phyloP scores from a whole-genome alignment of 805 yeast species.

The Candida morakotiae region DNA sequence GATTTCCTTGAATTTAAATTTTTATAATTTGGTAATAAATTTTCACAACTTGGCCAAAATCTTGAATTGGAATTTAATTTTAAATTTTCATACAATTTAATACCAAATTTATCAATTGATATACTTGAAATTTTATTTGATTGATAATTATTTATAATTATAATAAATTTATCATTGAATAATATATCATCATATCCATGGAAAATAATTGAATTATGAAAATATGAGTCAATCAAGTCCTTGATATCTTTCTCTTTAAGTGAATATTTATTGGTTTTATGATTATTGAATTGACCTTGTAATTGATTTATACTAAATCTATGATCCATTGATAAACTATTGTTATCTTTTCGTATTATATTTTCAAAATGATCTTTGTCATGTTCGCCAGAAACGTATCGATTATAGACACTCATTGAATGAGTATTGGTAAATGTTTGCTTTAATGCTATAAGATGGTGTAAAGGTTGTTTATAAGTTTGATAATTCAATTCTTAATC shows the following conservation, averaged over 20 bases:
- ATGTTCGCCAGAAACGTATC: constrained; percentile 37
- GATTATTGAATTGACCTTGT: constrained; percentile 14
- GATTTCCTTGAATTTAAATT: constrained; percentile 64
- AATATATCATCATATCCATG: constrained; percentile 49
- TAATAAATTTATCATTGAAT: constrained; percentile 43
- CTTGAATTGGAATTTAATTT: constrained; percentile 58
- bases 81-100: constrained; percentile 53
- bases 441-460: too few species aligned
- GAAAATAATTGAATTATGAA: constrained; percentile 50
- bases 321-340: background rate
- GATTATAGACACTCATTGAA: constrained; percentile 34
- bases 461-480: too few species aligned
- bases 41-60: constrained; percentile 76
- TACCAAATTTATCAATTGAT: constrained; percentile 63
- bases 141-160: constrained; percentile 47
- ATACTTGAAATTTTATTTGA: constrained; percentile 49
- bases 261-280: background rate
- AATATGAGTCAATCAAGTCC: constrained; percentile 34
- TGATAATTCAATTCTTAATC: too few species aligned
- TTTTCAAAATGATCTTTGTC: constrained; percentile 16
- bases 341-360: background rate
- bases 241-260: constrained; percentile 11
- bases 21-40: constrained; percentile 47
- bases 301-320: constrained; percentile 20
- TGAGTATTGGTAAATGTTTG: background rate